phyloP scores from a whole-genome alignment of 2,329 filamentous ascomycete genomes.

The Hirsutella thompsonii region DNA sequence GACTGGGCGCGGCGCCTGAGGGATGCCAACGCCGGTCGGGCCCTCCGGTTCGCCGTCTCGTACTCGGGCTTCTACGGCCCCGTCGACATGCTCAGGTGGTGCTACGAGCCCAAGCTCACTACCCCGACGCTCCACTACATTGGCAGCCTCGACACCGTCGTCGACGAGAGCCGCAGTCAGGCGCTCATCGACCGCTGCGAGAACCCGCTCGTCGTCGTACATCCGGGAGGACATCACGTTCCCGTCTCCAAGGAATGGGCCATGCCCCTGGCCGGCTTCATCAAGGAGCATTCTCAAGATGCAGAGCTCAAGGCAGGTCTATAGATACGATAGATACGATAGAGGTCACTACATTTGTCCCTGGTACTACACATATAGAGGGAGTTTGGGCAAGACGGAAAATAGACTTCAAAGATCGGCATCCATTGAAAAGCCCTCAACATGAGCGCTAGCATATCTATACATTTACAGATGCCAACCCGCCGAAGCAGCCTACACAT shows the following conservation, averaged over 20 bases:
- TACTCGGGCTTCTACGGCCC: constrained; percentile 69
- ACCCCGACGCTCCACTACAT: constrained; percentile 76
- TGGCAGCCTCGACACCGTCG: constrained; percentile 75
- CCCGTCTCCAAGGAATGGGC: constrained; percentile 73
- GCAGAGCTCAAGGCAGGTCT: constrained; percentile 12
- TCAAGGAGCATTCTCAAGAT: constrained; percentile 29
- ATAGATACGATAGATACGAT: constrained; percentile 4
- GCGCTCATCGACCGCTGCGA: constrained; percentile 53
- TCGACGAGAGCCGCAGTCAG: constrained; percentile 62
- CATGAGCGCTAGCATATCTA: constrained; percentile 20
- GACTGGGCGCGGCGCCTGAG: constrained; percentile 33
- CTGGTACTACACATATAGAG: not conserved
- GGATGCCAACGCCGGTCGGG: constrained; percentile 30
- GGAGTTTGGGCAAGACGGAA: constrained; percentile 1
- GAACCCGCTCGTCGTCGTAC: constrained; percentile 43
- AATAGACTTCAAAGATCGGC: constrained; percentile 9
- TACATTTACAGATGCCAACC: constrained; percentile 16
- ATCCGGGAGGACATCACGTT: constrained; percentile 85
- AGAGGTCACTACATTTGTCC: too few relatives aligned
- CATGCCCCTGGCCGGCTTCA: constrained; percentile 61
- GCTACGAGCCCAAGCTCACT: constrained; percentile 58
- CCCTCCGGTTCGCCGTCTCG: constrained; percentile 57
- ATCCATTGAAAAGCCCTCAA: constrained; percentile 17
- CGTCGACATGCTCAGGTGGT: constrained; percentile 45
- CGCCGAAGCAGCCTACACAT: not conserved